phyloP scores from a whole-genome alignment of 768 basidiomycete species.

The Cubamyces lactineus region DNA sequence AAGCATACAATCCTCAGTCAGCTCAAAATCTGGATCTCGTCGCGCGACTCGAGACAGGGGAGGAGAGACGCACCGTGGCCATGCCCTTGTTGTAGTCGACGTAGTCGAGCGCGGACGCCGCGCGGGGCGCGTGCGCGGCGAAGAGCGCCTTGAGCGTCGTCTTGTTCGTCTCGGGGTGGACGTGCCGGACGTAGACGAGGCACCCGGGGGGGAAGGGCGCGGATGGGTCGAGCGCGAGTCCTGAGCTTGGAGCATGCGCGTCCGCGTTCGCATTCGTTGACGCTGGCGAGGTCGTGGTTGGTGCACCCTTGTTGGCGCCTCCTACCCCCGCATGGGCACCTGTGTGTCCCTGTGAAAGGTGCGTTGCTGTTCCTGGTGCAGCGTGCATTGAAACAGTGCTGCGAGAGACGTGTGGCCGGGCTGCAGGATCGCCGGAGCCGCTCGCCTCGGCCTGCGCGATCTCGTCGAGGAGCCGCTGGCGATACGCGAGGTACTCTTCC shows the following conservation, averaged over 20 bases:
- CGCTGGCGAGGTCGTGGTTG: not conserved
- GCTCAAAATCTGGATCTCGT: not conserved
- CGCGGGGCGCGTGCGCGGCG: conserved; percentile 41
- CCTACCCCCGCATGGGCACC: not conserved
- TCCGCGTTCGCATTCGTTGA: not conserved
- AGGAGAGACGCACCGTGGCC: conserved; percentile 56
- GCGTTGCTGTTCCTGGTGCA: too few species aligned
- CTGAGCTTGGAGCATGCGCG: not conserved
- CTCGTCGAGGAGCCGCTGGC: conserved; percentile 54
- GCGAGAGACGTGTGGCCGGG: not conserved
- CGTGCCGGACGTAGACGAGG: conserved; percentile 69
- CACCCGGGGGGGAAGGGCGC: conserved; percentile 63
- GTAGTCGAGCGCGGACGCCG: conserved; percentile 60
- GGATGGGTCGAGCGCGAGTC: conserved; percentile 4
- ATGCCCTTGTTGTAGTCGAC: conserved; percentile 80
- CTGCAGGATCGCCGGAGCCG: not conserved
- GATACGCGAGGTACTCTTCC: conserved; percentile 70
- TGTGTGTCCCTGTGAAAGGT: not conserved
- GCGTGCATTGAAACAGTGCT: not conserved
- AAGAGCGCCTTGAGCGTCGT: conserved; percentile 72
- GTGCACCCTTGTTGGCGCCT: not conserved
- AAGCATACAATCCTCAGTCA: not conserved
- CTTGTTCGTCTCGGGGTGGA: conserved; percentile 80
- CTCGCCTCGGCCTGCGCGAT: conserved; percentile 32
- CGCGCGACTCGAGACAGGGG: not conserved